A percentile compares a stretch with the other conserved stretches of the same genome.
These are phyloP conservation scores for Lentinus brumalis DNA, from an alignment of 768 basidiomycete species.

Conservation along the genomic window DNA sequence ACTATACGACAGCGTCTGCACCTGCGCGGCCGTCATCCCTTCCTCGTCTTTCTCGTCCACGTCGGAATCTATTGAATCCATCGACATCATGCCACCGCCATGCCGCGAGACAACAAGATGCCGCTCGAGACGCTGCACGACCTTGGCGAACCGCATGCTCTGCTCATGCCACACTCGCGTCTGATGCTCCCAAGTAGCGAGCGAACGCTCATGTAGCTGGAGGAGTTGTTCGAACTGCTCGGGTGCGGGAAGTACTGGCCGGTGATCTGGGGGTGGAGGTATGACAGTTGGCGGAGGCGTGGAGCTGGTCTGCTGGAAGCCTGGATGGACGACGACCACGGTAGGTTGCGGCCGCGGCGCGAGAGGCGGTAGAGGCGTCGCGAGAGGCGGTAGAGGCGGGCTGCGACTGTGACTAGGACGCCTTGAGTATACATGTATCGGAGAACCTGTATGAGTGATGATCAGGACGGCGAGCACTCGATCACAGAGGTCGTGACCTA, in stretches of 20 bases:
- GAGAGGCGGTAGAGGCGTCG: no score
- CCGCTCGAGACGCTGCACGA: constrained; percentile 4
- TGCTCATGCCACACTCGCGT: constrained; percentile 1
- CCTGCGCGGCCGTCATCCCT: neutral
- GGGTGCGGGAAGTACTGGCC: neutral
- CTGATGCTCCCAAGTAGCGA: neutral
- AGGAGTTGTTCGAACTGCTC: neutral
- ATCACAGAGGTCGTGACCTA: no score
- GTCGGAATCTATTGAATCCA: neutral
- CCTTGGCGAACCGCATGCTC: neutral
- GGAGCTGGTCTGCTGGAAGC: no score
- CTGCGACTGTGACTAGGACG: no score
- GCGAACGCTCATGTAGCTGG: neutral
- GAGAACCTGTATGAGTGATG: no score
- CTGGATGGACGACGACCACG: no score
- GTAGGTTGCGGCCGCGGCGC: no score
- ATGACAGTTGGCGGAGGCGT: neutral
- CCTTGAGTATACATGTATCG: no score
- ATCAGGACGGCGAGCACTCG: no score
- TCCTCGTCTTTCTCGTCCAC: neutral
- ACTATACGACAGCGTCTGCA: neutral
- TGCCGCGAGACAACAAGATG: neutral
- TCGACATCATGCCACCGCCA: neutral
- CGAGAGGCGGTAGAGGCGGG: no score
- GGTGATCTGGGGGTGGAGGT: neutral